phyloP scores from a whole-genome alignment of 1,284 basidiomycete species.

The Serendipita sp. region DNA sequence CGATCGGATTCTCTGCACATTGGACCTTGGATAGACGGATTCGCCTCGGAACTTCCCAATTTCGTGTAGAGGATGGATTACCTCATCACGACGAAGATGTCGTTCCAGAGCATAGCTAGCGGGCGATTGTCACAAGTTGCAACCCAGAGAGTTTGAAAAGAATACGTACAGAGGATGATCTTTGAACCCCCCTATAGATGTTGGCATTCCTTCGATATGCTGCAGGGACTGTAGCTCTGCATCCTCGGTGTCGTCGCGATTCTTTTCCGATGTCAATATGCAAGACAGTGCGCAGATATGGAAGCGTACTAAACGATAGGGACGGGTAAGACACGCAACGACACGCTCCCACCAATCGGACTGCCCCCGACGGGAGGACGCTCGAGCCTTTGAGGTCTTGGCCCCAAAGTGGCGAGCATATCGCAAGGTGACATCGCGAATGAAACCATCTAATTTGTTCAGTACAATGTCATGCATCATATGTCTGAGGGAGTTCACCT shows the following conservation, averaged over 20 bases:
- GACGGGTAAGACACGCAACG: slow-evolving; percentile 46
- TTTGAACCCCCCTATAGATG: slow-evolving; percentile 83
- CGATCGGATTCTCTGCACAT: slow-evolving; percentile 75
- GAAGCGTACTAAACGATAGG: slow-evolving; percentile 60
- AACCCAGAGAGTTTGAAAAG: slow-evolving; percentile 3
- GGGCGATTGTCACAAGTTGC: slow-evolving; percentile 10
- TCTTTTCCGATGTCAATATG: slow-evolving; percentile 29
- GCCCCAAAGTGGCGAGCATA: slow-evolving; percentile 70
- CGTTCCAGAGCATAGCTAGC: slow-evolving; percentile 74
- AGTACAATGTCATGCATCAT: not conserved
- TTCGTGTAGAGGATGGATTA: slow-evolving; percentile 71
- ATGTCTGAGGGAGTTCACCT: slow-evolving; percentile 53
- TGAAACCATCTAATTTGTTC: slow-evolving; percentile 28
- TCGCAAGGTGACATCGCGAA: slow-evolving; percentile 35
- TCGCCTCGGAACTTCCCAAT: slow-evolving; percentile 89
- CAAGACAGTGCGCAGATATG: not conserved
- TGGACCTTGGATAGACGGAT: slow-evolving; percentile 76
- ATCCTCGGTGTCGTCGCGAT: slow-evolving; percentile 88
- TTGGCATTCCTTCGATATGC: slow-evolving; percentile 87
- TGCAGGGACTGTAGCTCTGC: slow-evolving; percentile 75
- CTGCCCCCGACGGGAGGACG: slow-evolving; percentile 47
- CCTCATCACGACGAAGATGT: slow-evolving; percentile 80
- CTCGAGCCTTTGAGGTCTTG: slow-evolving; percentile 71
- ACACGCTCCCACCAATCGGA: slow-evolving; percentile 79
- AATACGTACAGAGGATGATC: slow-evolving; percentile 69